These are phyloP conservation scores for Domatiomyces globalis DNA, from an alignment of 2,329 filamentous ascomycete species.

Conservation along the genomic window DNA sequence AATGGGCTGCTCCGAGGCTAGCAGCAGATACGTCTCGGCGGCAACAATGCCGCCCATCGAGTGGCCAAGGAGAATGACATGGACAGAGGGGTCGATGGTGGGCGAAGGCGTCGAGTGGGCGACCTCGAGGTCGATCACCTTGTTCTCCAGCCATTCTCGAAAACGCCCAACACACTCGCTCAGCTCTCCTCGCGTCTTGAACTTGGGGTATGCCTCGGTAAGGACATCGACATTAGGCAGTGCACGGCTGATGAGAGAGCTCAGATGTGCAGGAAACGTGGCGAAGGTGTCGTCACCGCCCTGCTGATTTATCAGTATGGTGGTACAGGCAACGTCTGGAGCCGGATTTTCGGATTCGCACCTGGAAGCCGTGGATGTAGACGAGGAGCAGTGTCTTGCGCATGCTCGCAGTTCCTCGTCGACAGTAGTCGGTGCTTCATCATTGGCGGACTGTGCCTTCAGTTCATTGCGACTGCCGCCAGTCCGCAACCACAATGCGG, in stretches of 20 bases:
- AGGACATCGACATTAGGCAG: constrained; percentile 30
- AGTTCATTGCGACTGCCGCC: not conserved
- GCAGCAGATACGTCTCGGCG: constrained; percentile 67
- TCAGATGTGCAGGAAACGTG: constrained; percentile 32
- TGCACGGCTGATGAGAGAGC: constrained; percentile 28
- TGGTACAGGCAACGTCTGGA: not conserved
- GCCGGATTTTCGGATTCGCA: constrained; percentile 13
- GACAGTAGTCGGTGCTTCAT: constrained; percentile 8
- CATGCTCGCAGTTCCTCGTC: constrained; percentile 22
- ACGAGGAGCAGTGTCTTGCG: constrained; percentile 33
- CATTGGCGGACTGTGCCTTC: constrained; percentile 1
- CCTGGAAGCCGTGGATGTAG: constrained; percentile 37
- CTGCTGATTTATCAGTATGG: constrained; percentile 18
- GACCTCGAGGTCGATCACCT: constrained; percentile 89
- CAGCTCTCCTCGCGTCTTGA: constrained; percentile 36
- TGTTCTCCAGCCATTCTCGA: constrained; percentile 56
- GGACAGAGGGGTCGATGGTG: constrained; percentile 72
- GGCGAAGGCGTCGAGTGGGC: constrained; percentile 64
- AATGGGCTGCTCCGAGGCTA: constrained; percentile 51
- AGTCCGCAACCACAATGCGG: not conserved
- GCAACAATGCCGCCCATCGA: constrained; percentile 91
- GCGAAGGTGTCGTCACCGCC: constrained; percentile 37
- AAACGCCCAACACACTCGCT: constrained; percentile 32
- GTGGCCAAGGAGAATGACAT: constrained; percentile 69
- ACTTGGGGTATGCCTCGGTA: constrained; percentile 34